Base-by-base conservation (phyloP, 495 filamentous ascomycete species). In the Annulohypoxylon nitens region DNA sequence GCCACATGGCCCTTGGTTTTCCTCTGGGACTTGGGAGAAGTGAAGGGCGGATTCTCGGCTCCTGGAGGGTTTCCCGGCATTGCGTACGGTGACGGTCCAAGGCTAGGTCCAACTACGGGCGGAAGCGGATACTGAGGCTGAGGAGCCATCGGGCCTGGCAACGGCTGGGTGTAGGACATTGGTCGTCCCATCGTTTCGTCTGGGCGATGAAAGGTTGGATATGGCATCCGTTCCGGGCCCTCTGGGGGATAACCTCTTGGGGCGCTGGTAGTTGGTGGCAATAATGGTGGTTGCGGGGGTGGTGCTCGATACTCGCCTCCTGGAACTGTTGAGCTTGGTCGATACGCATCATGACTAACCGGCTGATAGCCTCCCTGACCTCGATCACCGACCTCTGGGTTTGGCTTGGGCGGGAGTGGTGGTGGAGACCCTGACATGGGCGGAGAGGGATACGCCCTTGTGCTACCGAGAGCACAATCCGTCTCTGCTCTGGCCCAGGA, bases 1-100 rank as follows among this genome's bases (percentile, higher is more conserved):
- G 95, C 93, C 54, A 99, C 96, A 83, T 99, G 96, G 11, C 93
- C 93, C 78, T 98, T 99, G 7, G 94, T 91, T 75, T 95, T 93
- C 71, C 94, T 88, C 14, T 93, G 93, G 6, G 90, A 84, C 71
- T 91, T 93, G n/a, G 86, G 83, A 47, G 85, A 85, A 5, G 79
- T 75, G 43, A 80, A 83, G 2, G 82, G 76, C 20, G 78, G 78
- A 26, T 79, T 69, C 20, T 86, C 83, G 2, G 77, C 73, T 10
- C 69, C 67, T 60, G 75, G 73, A 2, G 78, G 79, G 54, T 80
- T 81, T 18, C 74, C 61, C 18, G 79, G 48, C 53, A 81, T 63
- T 48, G 81, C 58, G 69, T 84, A 86, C 8, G 76, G 53, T 45
- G 77, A 74, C 36, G 79, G 78, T 33, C 83, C 71, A 7, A 79